These are phyloP conservation scores for Glycine soja DNA, from an alignment of 306 rosid species.

Conservation along the genomic window DNA sequence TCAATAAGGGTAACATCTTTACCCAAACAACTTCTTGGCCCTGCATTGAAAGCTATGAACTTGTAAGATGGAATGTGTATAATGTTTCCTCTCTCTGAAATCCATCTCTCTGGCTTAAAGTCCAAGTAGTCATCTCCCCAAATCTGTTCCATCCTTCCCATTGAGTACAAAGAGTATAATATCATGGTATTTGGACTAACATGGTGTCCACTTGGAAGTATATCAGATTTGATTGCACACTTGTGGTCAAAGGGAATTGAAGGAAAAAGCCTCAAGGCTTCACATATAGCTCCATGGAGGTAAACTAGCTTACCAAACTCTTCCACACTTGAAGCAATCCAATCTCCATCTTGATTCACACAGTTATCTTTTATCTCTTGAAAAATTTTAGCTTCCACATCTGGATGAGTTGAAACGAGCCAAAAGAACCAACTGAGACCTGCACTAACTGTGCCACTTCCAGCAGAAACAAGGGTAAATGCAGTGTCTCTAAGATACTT, in stretches of 20 bases:
- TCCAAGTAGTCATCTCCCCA: slow-evolving; percentile 38
- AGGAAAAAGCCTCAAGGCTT: slow-evolving; percentile 38
- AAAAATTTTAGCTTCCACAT: slow-evolving; percentile 28
- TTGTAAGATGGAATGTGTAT: slow-evolving; percentile 31
- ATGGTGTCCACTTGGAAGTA: slow-evolving; percentile 33
- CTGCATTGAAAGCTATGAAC: slow-evolving; percentile 38
- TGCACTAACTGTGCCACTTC: slow-evolving; percentile 5
- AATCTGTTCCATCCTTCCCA: slow-evolving; percentile 39
- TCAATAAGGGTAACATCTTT: slow-evolving; percentile 2
- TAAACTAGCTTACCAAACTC: slow-evolving; percentile 7
- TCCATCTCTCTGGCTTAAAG: slow-evolving; percentile 40
- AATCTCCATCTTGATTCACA: background rate
- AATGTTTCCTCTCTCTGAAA: background rate
- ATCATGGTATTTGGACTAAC: slow-evolving; percentile 7
- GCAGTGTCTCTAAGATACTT: slow-evolving; percentile 20
- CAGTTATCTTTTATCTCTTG: slow-evolving; percentile 29
- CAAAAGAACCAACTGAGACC: slow-evolving; percentile 36
- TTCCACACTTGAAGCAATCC: background rate
- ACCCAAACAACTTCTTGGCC: slow-evolving; percentile 34
- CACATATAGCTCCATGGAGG: slow-evolving; percentile 40
- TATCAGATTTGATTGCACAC: slow-evolving; percentile 14
- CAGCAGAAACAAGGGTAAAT: background rate
- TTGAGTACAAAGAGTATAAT: background rate
- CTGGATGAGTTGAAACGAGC: slow-evolving; percentile 28
- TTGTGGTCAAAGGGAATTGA: background rate